A percentile compares a stretch with the other conserved stretches of the same genome.
These are phyloP conservation scores for Phyllosticta paracitricarpa DNA, from an alignment of 2,329 filamentous ascomycete species.

Conservation along the genomic window DNA sequence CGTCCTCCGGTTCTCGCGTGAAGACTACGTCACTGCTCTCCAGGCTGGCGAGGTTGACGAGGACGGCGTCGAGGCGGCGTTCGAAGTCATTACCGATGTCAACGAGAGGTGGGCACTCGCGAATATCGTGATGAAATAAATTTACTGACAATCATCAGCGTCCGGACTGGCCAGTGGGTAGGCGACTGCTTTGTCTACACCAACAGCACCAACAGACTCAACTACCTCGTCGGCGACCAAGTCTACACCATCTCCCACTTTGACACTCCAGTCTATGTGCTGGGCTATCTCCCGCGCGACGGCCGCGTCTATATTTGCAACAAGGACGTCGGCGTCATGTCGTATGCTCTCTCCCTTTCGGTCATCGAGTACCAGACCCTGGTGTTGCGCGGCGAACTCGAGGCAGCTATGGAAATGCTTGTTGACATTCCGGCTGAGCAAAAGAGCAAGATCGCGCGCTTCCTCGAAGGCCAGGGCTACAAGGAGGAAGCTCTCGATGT, in stretches of 20 bases:
- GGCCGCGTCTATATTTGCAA: slow-evolving; percentile 92
- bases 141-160: slow-evolving; percentile 37
- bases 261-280: slow-evolving; percentile 86
- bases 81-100: slow-evolving; percentile 93
- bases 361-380: slow-evolving; percentile 96
- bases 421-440: slow-evolving; percentile 79
- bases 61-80: slow-evolving; percentile 90
- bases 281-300: slow-evolving; percentile 91
- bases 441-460: slow-evolving; percentile 95
- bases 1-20: slow-evolving; percentile 81
- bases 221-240: slow-evolving; percentile 96
- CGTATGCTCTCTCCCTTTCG: slow-evolving; percentile 79
- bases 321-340: slow-evolving; percentile 88
- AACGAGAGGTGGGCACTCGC: slow-evolving; percentile 56
- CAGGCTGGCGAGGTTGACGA: slow-evolving; percentile 75
- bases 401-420: slow-evolving; percentile 77
- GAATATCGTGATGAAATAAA: slow-evolving; percentile 15
- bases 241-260: slow-evolving; percentile 97
- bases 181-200: slow-evolving; percentile 99
- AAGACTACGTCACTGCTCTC: slow-evolving; percentile 74
- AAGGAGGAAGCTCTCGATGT: slow-evolving; percentile 93
- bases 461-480: slow-evolving; percentile 93
- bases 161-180: slow-evolving; percentile 93
- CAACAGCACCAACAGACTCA: slow-evolving; percentile 89
- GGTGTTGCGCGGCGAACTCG: slow-evolving; percentile 87